Evolutionary conservation across 768 basidiomycete species (phyloP).

Genomic region (Leccinum incarnatum): DNA sequence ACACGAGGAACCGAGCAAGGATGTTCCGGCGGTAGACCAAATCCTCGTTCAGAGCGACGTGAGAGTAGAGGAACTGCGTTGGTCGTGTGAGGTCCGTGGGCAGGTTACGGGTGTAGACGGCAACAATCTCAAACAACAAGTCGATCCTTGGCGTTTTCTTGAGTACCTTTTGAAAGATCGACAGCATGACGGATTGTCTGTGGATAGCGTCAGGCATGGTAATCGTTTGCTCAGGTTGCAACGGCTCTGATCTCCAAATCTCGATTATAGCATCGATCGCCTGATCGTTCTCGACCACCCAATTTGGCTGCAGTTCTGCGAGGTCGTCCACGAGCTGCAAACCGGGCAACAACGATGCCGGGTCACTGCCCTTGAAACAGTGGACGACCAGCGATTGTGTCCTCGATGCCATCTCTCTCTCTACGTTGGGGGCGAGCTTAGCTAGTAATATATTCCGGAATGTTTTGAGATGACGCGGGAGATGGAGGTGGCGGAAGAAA

Average conservation of each 20-base stretch:
- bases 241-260: constrained; percentile 62
- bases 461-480: constrained; percentile 78
- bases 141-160: constrained; percentile 76
- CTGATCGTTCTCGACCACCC: constrained; percentile 66
- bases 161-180: constrained; percentile 74
- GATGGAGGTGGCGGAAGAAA: constrained; percentile 75
- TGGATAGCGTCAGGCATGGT: constrained; percentile 51
- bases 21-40: constrained; percentile 75
- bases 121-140: constrained; percentile 83
- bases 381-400: constrained; percentile 51
- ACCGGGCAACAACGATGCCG: constrained; percentile 58
- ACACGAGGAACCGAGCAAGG: constrained; percentile 77
- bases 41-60: constrained; percentile 74
- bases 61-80: constrained; percentile 81
- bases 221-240: constrained; percentile 43
- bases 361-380: constrained; percentile 50
- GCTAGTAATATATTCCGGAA: constrained; percentile 80
- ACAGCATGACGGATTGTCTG: constrained; percentile 62
- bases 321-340: constrained; percentile 79
- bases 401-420: constrained; percentile 63
- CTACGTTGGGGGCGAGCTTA: constrained; percentile 70
- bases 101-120: constrained; percentile 73
- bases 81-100: constrained; percentile 78
- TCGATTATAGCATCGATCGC: constrained; percentile 70
- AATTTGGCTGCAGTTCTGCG: constrained; percentile 58